Percentiles rank a stretch among this genome's conserved stretches.
Conservation (phyloP, 768 basidiomycete genomes). For the Hebeloma cylindrosporum region DNA sequence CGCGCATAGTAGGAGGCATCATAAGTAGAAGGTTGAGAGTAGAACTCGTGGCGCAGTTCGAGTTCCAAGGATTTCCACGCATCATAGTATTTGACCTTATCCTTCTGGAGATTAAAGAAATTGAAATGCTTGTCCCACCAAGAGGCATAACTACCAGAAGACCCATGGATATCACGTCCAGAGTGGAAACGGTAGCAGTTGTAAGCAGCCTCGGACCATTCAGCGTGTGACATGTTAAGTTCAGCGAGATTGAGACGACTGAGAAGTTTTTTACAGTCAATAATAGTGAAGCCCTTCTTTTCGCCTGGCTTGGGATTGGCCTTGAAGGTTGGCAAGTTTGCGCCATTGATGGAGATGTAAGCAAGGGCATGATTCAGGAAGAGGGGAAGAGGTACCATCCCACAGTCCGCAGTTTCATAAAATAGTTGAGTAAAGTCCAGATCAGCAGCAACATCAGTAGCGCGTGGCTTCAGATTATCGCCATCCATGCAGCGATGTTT, state of each 20-base stretch:
- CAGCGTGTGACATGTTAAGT: background rate
- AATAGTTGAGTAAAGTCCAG: no score
- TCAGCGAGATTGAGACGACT: background rate
- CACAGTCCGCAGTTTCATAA: background rate
- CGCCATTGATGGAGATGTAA: conserved; percentile 14
- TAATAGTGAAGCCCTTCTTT: background rate
- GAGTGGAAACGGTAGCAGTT: conserved; percentile 12
- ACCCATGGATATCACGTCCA: background rate
- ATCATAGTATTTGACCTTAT: conserved; percentile 7
- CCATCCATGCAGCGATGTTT: background rate
- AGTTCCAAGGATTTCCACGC: conserved; percentile 10
- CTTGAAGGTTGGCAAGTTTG: conserved; percentile 6
- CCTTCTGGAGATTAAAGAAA: conserved; percentile 1
- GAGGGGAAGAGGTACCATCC: conserved; percentile 27
- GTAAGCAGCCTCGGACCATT: conserved; percentile 12
- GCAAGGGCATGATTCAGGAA: conserved; percentile 25
- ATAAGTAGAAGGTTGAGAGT: background rate
- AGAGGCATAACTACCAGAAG: background rate
- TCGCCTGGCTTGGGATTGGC: background rate
- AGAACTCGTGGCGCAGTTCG: conserved; percentile 3
- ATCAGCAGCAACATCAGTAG: no score
- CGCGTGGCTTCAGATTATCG: no score
- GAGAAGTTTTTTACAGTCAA: conserved; percentile 4
- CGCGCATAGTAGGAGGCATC: background rate
- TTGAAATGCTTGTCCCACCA: conserved; percentile 6